phyloP scores from a whole-genome alignment of 2,329 filamentous ascomycete species.

The Ceratocystis albifundus region DNA sequence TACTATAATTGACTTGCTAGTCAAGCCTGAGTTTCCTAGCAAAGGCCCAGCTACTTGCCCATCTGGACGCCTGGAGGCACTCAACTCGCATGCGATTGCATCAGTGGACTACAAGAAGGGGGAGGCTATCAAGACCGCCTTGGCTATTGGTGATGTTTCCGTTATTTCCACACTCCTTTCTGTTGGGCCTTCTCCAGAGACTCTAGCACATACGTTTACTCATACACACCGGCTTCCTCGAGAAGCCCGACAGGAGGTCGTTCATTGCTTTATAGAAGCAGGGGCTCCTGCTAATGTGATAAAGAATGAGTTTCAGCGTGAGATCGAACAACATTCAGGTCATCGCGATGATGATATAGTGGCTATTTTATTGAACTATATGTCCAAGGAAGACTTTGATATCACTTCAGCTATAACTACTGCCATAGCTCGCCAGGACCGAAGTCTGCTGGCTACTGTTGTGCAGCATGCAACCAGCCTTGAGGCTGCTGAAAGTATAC shows the following conservation, averaged over 20 bases:
- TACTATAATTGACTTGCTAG: conserved; percentile 38
- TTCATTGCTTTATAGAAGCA: conserved; percentile 39
- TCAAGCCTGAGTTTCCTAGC: conserved; percentile 39
- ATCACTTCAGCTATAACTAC: conserved; percentile 39
- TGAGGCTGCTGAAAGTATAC: conserved; percentile 39
- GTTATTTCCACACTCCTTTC: conserved; percentile 39
- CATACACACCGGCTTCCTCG: conserved; percentile 35
- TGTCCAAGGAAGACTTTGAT: conserved; percentile 45
- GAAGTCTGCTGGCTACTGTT: conserved; percentile 36
- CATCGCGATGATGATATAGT: conserved; percentile 42
- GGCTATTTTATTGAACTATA: conserved; percentile 40
- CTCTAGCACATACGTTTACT: conserved; percentile 40
- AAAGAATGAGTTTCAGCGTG: conserved; percentile 41
- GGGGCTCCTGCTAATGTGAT: conserved; percentile 39
- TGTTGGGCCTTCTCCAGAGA: conserved; percentile 38
- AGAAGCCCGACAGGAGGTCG: conserved; percentile 38
- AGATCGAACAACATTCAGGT: conserved; percentile 39
- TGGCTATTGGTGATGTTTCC: conserved; percentile 35
- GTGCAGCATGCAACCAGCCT: conserved; percentile 38
- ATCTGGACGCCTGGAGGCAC: conserved; percentile 26
- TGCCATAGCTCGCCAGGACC: conserved; percentile 40
- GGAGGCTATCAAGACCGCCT: conserved; percentile 40
- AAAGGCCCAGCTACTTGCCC: conserved; percentile 22
- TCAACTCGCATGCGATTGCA: conserved; percentile 39
- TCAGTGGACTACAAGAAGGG: conserved; percentile 44